Percentiles rank a stretch among this genome's conserved stretches.
phyloP scores from a whole-genome alignment of 2,329 filamentous ascomycete genomes.

The Pleoardoris graminearum region DNA sequence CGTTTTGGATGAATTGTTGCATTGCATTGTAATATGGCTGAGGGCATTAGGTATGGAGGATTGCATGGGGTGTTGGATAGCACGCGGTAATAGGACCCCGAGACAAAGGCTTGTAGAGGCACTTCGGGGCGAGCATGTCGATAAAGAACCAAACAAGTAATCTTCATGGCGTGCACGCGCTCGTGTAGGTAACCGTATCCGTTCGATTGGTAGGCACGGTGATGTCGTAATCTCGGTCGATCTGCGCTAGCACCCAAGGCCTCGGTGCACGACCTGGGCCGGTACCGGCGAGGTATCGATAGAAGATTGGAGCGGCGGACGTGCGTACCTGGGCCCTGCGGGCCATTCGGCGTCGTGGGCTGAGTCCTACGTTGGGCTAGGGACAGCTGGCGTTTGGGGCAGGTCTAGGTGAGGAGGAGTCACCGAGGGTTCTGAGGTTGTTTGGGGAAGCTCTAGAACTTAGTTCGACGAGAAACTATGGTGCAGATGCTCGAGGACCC shows the following conservation, averaged over 20 bases:
- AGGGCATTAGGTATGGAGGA: not conserved
- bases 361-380: conserved; percentile 1
- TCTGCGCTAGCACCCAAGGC: not conserved
- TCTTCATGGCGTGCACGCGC: too few species aligned
- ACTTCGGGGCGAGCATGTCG: too few species aligned
- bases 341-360: not conserved
- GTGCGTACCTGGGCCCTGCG: not conserved
- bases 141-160: too few species aligned
- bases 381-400: conserved; percentile 3
- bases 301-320: not conserved
- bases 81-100: not conserved
- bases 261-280: too few species aligned
- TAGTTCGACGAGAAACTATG: too few species aligned
- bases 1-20: not conserved
- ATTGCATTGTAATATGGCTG: not conserved
- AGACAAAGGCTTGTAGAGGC: too few species aligned
- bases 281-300: conserved; percentile 5
- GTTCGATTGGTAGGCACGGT: not conserved
- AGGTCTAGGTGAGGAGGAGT: too few species aligned
- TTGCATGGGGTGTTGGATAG: not conserved
- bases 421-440: too few species aligned
- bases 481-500: too few species aligned
- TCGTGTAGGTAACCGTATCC: too few species aligned
- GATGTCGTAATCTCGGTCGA: not conserved
- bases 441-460: too few species aligned